Percentiles rank a stretch among this genome's conserved stretches.
Conservation (phyloP, 257 asterid genomes). For the Solanum gandarillasii region DNA sequence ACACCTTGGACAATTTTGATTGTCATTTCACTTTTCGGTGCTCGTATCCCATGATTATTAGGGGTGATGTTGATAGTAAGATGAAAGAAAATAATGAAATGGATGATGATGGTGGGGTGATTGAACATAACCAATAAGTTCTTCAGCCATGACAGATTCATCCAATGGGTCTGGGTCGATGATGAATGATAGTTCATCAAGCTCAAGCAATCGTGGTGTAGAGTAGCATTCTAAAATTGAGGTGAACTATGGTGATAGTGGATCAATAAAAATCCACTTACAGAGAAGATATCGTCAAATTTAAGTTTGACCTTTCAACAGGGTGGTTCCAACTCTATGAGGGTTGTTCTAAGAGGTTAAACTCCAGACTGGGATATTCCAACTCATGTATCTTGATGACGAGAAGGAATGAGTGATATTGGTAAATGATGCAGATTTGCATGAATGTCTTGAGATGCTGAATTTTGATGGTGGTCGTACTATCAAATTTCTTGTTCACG, state of each 20-base stretch:
- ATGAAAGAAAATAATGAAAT: conserved; percentile 11
- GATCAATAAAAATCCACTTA: conserved; percentile 60
- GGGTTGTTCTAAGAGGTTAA: conserved; percentile 58
- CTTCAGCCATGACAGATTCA: conserved; percentile 40
- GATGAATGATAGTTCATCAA: conserved; percentile 43
- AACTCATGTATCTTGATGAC: conserved; percentile 75
- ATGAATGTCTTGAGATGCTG: conserved; percentile 55
- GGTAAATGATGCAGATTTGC: conserved; percentile 67
- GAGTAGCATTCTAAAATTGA: conserved; percentile 13
- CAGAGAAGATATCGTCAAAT: conserved; percentile 51
- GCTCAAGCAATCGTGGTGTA: conserved; percentile 29
- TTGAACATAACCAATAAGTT: conserved; percentile 30
- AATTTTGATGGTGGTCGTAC: conserved; percentile 37
- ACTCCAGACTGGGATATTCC: conserved; percentile 51
- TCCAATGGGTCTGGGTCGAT: conserved; percentile 45
- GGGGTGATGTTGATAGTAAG: conserved; percentile 8
- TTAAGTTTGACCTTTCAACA: conserved; percentile 42
- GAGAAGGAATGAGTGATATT: conserved; percentile 90
- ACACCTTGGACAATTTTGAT: conserved; percentile 10
- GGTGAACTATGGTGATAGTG: conserved; percentile 24
- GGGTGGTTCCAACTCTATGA: conserved; percentile 54
- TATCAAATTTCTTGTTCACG: conserved; percentile 52
- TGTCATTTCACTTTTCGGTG: conserved; percentile 12
- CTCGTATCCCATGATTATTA: conserved; percentile 18
- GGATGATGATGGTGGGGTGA: conserved; percentile 10